Evolutionary conservation across 495 filamentous ascomycete genomes (phyloP), one percentile per base, ranked within the genome.

Genomic region (Penicillium canescens): DNA sequence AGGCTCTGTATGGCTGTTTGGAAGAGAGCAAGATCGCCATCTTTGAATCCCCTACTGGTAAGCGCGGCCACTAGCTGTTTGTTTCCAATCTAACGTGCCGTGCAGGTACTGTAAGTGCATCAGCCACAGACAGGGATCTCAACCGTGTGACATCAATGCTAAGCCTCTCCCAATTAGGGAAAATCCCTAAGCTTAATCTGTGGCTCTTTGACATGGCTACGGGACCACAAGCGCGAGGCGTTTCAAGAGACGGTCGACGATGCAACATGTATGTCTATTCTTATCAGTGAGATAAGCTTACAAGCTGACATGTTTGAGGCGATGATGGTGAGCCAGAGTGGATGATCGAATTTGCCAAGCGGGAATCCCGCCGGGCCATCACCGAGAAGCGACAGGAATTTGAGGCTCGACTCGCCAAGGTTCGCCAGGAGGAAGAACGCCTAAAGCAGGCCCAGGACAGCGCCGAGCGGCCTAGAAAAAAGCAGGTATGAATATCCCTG

Each of bases 101-200:
- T 42, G 16, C 63, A 78, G 75, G 75, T 44, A 78, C 73, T 61
- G 73, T 76, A 65, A 67, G 70, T 72, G 38, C 24, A 21, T 41
- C 18, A 50, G 37, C 20, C 34, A 56, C 52, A 18, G 44, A 16
- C 12, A 33, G 16, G 26, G 28, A 37, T 46, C 40, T 28, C 36
- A 42, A 46, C 20, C 47, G 23, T 24, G 38, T 33, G 28, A 39
- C 23, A 51, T 42, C 33, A 18, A 26, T 28, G 26, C 39, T 63
- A 55, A 56, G 49, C 45, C 49, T 42, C 45, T 13, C 14, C 41
- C 33, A 2, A 9, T 9, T 51, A 93, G 86, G 92, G 94, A n/a
- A 98, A 98, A 83, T 97, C 95, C 3, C 69, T 98, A 14, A 98
- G 94, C 63, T 75, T 98, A 18, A 96, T 98, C 57, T 98, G 94